Evolutionary conservation across 225 moss, liverwort and hornwort genomes (phyloP), one percentile per base, ranked within the genome.

Genomic region (Physcomitrium patens): DNA sequence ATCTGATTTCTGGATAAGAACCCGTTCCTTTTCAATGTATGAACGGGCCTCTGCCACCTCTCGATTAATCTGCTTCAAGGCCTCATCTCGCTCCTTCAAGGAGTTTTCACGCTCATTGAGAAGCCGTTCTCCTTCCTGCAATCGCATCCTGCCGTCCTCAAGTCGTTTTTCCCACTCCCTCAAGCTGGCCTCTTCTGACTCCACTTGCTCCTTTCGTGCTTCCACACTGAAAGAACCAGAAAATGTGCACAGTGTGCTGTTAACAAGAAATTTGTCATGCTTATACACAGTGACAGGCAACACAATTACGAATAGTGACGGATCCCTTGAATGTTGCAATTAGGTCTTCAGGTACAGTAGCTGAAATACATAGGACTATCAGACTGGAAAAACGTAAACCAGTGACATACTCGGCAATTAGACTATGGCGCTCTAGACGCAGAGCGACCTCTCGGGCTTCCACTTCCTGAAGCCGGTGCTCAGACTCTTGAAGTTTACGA

Each of bases 361-460:
- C 31, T 51, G 23, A 18, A 1, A 44, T 59, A 5, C 1, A 69
- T 1, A 60, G 8, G n/a, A 23, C 23, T 12, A 46, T 61, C 31
- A 22, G 5, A n/a, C 24, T 37, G 44, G n/a, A 52, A 71, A 24
- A 63, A 37, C 31, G 7, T 24, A 24, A 24, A 24, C 7, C 64
- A 27, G 23, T 66, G 73, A 66, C 90, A 57, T 88, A 99, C 99
- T 95, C 99, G 44, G 86, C 81, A 76, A 80, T 79, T 18, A 93
- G 78, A 50, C 87, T 86, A 60, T 99, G 95, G 43, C 95, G 89
- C 83, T 99, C 99, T 43, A 95, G 89, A 70, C 99, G 85, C 3
- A 99, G 85, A 19, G 99, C 93, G 73, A 86, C 84, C 85, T 93
- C 99, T 31, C 99, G 90, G 24, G 93, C 93, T 83, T 99, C 95